Percentiles rank a stretch among this genome's conserved stretches.
Evolutionary conservation across 495 filamentous ascomycete genomes (phyloP).

Genomic region (Aspergillus baeticus): DNA sequence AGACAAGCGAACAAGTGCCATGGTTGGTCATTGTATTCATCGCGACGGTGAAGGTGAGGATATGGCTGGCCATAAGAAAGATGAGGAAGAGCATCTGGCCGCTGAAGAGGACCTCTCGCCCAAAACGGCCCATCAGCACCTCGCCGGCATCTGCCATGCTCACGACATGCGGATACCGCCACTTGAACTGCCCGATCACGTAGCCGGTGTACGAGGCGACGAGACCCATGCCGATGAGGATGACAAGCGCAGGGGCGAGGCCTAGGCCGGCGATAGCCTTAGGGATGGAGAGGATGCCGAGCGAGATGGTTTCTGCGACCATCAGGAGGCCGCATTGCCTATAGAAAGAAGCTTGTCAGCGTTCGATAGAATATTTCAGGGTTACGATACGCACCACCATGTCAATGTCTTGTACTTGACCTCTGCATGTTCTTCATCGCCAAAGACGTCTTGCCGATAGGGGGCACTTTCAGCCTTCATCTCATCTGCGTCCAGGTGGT

Average conservation of each 20-base stretch:
- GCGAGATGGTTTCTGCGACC: conserved; percentile 69
- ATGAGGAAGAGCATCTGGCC: conserved; percentile 67
- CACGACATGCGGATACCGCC: conserved; percentile 64
- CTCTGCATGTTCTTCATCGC: conserved; percentile 1
- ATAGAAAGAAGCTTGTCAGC: background rate
- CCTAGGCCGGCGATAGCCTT: conserved; percentile 62
- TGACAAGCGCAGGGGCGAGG: conserved; percentile 54
- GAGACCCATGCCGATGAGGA: conserved; percentile 66
- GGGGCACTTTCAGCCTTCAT: background rate
- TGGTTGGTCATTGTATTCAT: conserved; percentile 69
- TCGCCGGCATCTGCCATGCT: conserved; percentile 72
- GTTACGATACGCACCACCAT: background rate
- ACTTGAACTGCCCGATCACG: conserved; percentile 75
- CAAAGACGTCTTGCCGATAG: background rate
- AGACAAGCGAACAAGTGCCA: conserved; percentile 68
- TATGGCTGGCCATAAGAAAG: conserved; percentile 76
- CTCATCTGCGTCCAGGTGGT: background rate
- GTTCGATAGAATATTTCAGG: no score
- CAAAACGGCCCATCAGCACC: conserved; percentile 60
- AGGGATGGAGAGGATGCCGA: conserved; percentile 67
- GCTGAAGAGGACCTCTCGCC: conserved; percentile 61
- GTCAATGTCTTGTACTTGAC: conserved; percentile 1
- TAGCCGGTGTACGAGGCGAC: conserved; percentile 76
- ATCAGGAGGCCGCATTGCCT: conserved; percentile 54
- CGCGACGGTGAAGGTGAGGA: conserved; percentile 74